Percentiles rank a stretch among this genome's conserved stretches.
phyloP scores from a whole-genome alignment of 148 eudicot species.

The Simmondsia chinensis region DNA sequence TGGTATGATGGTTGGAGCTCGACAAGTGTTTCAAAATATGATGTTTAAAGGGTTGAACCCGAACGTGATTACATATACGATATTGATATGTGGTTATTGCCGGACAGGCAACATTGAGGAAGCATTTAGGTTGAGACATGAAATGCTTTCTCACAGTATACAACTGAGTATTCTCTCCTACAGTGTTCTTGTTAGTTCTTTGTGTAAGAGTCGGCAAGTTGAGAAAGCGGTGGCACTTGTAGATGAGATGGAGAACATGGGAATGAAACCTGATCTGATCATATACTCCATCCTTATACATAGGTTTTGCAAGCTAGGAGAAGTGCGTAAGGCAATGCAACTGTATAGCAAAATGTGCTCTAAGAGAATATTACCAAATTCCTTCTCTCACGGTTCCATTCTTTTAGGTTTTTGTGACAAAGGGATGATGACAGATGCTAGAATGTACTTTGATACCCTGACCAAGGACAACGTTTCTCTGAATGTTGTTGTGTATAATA shows the following conservation, averaged over 20 bases:
- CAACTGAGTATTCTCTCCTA: conserved; percentile 36
- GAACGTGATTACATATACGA: conserved; percentile 33
- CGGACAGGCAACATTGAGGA: conserved; percentile 42
- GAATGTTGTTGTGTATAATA: conserved; percentile 56
- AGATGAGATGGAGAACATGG: conserved; percentile 40
- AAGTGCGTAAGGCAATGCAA: conserved; percentile 38
- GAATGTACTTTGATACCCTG: conserved; percentile 44
- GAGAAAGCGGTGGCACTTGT: conserved; percentile 44
- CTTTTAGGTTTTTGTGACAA: conserved; percentile 43
- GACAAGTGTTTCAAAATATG: conserved; percentile 30
- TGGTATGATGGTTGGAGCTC: conserved; percentile 38
- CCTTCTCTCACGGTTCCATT: conserved; percentile 32
- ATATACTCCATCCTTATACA: conserved; percentile 57
- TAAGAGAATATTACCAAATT: conserved; percentile 38
- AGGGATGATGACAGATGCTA: conserved; percentile 47
- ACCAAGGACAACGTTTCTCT: conserved; percentile 21
- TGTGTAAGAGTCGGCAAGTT: conserved; percentile 51
- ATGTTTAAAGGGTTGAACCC: conserved; percentile 35
- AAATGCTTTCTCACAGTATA: conserved; percentile 50
- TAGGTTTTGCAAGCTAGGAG: conserved; percentile 66
- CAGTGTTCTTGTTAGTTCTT: conserved; percentile 45
- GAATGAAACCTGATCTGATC: conserved; percentile 46
- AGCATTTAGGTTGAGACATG: conserved; percentile 41
- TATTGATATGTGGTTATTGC: conserved; percentile 66
- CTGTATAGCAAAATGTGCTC: conserved; percentile 41